Percentiles rank a stretch among this genome's conserved stretches.
phyloP scores from a whole-genome alignment of 108 stramenopile species.

The Hondaea fermentalgiana region DNA sequence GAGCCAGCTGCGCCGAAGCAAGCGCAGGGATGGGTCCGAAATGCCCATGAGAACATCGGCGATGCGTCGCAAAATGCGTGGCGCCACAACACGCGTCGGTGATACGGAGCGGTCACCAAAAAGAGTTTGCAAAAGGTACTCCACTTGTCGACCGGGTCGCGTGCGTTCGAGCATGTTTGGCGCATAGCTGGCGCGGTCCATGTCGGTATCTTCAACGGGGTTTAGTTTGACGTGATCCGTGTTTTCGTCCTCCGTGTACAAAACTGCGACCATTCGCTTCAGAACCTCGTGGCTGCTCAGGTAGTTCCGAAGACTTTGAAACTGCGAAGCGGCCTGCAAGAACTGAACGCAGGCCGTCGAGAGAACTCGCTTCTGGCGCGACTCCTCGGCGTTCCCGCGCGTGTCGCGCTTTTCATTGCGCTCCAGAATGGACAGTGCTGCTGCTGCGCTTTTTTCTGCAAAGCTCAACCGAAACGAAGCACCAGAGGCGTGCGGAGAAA shows the following conservation, averaged over 20 bases:
- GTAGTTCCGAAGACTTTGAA: background rate
- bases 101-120: background rate
- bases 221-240: background rate
- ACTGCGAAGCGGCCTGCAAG: background rate
- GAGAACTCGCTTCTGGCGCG: background rate
- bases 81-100: background rate
- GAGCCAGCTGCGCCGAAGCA: background rate
- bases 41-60: constrained; percentile 9
- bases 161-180: constrained; percentile 5
- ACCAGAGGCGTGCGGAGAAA: background rate
- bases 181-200: background rate
- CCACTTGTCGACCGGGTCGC: background rate
- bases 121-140: background rate
- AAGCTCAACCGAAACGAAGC: background rate
- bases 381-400: background rate
- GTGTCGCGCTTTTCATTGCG: background rate
- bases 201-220: background rate
- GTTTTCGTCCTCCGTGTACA: background rate
- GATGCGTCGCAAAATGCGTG: background rate
- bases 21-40: background rate
- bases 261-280: background rate
- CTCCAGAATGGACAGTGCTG: background rate
- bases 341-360: background rate
- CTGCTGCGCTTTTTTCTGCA: background rate
- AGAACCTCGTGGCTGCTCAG: background rate